Evolutionary conservation across 2,329 filamentous ascomycete genomes (phyloP), one percentile per base, ranked within the genome.

Genomic region (Fusarium sp.): DNA sequence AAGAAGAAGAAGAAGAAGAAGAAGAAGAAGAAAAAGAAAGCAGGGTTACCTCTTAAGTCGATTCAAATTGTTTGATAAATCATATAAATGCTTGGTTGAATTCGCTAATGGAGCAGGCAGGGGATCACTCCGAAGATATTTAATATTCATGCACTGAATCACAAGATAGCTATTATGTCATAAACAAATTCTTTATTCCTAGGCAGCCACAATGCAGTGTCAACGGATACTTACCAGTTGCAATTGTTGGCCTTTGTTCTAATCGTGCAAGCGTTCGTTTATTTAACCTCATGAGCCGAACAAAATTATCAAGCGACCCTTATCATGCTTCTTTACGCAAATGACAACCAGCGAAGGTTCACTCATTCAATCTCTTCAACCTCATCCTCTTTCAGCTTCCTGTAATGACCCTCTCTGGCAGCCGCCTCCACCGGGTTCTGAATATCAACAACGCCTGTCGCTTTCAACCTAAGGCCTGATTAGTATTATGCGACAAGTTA

Each of bases 391-490:
- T 84, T 71, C 39, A 94, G 74, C 73, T 94, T 89, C 73, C 93
- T 84, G 52, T 94, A 88, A 52, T 89, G 82, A 1, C 92, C 93
- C 67, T 91, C 87, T 44, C 87, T 86, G 56, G 89, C 80, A 1
- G 92, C 91, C 71, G 88, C 83, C 57, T 88, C 86, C 3, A 96
- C 89, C 0, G 93, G 93, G 74, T 96, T 96, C 77, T 93, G 85
- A 15, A 96, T 88, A 67, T 91, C 83, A 30, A 96, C 83, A 7
- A 96, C 83, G 4, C 93, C 93, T 12, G 89, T 96, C 64, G 86
- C 87, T 75, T 88, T 92, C 42, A 96, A 81, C 62, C 84, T 86
- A 21, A 19, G 11, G 43, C 23, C 28, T 12, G 19, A 55, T 76
- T 62, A 77, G 64, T 24, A 45, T 26, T 28, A 19, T 36, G 7